Base-by-base conservation (phyloP, 768 basidiomycete genomes). In the Trametes punicea region DNA sequence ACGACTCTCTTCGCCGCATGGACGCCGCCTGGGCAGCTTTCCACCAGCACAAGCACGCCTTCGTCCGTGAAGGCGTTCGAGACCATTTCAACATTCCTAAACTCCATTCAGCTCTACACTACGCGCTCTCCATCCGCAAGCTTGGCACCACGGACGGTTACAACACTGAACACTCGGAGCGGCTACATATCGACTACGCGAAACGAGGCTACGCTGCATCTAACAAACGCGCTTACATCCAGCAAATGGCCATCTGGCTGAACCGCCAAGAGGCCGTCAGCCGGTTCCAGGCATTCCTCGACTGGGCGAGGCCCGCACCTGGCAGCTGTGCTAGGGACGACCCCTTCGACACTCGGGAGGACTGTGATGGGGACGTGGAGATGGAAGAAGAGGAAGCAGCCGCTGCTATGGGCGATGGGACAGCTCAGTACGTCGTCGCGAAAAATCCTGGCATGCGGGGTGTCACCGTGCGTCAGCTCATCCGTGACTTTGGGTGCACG, bases 181-280 rank as follows among this genome's bases (percentile, higher is more conserved):
- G 67, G 1, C 65, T 74, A 0, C 74, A 77, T 53, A 77, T 76
- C 39, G 68, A 75, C 39, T 60, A 68, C 8, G 65, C 72, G 2
- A 75, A 77, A 55, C 61, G 67, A 30, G 71, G 67, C 2, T 74
- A 71, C 51, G n/a, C 47, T 1, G 58, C 70, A 7, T 70, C 71
- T 3, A 76, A 76, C 61, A 60, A 61, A 25, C 69, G 68, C 18
- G 71, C 74, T 23, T 67, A 74, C 55, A 69, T 63, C 33, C 25
- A 51, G 5, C 75, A 76, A 56, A 77, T 77, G 75, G 68, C 70
- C 6, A n/a, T 41, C 2, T 74, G 72, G 72, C 58, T 76, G 1
- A 59, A 71, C 26, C 61, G 65, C 0, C 52, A 60, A 38, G 70
- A 74, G 51, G 67, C 69, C 40, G 50, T 72, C 11, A 16, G 21